Conservation (phyloP, 805 yeast species). For the Starmera pachycereana region DNA sequence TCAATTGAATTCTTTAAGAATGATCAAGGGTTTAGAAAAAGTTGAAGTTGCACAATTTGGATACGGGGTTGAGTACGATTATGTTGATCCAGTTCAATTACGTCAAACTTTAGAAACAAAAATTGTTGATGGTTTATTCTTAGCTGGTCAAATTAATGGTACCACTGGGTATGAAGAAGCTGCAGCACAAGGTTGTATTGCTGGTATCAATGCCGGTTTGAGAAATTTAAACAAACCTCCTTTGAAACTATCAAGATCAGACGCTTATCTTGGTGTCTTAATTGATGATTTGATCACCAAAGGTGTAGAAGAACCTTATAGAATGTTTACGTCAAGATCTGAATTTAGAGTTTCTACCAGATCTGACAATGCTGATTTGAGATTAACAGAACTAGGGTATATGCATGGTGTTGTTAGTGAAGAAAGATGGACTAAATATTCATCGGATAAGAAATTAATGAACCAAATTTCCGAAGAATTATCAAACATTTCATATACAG, state of each 20-base stretch:
- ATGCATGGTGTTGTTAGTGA: constrained; percentile 56
- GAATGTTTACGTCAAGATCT: constrained; percentile 96
- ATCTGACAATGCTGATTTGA: constrained; percentile 86
- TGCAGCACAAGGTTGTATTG: constrained; percentile 90
- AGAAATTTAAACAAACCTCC: constrained; percentile 28
- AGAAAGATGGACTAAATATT: constrained; percentile 41
- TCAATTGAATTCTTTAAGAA: constrained; percentile 59
- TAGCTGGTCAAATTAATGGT: constrained; percentile 98
- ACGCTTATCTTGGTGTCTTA: constrained; percentile 86
- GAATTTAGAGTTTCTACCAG: constrained; percentile 87
- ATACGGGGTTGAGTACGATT: constrained; percentile 98
- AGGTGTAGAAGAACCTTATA: constrained; percentile 94
- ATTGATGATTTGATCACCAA: constrained; percentile 90
- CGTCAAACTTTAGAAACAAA: constrained; percentile 74
- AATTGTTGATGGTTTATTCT: constrained; percentile 59
- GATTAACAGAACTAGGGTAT: constrained; percentile 67
- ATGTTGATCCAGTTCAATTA: constrained; percentile 87
- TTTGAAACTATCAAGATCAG: constrained; percentile 56
- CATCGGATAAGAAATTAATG: constrained; percentile 33
- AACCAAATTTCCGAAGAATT: constrained; percentile 36
- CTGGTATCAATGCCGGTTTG: constrained; percentile 92
- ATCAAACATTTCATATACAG: constrained; percentile 33
- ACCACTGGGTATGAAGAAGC: constrained; percentile 99
- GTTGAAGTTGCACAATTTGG: constrained; percentile 92
- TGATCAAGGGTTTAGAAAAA: constrained; percentile 84